phyloP scores from a whole-genome alignment of 139 green algal genomes.

The Microglena sp. region DNA sequence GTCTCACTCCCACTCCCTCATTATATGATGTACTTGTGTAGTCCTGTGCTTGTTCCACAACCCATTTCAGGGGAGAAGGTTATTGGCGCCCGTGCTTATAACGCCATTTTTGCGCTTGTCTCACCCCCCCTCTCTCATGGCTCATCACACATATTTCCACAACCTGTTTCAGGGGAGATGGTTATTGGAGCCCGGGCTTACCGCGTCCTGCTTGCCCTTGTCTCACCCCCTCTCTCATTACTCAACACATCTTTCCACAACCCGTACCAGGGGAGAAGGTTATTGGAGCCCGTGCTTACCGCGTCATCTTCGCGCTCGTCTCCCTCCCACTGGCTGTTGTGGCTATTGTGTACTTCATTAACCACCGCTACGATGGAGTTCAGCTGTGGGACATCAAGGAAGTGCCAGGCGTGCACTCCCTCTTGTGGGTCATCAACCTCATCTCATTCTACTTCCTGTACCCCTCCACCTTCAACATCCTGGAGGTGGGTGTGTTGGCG shows the following conservation, averaged over 20 bases:
- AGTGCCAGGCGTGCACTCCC: conserved; percentile 67
- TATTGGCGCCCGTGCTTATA: no score
- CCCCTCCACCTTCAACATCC: conserved; percentile 98
- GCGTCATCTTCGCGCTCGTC: conserved; percentile 84
- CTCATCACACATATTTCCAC: no score
- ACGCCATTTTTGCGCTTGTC: no score
- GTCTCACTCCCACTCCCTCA: conserved; percentile 79
- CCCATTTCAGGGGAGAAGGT: no score
- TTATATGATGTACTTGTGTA: no score
- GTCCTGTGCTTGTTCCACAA: no score
- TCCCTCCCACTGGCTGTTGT: conserved; percentile 78
- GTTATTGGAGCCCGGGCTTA: conserved; percentile 79
- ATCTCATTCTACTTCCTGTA: conserved; percentile 99
- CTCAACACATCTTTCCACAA: no score
- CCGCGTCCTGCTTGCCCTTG: conserved; percentile 82
- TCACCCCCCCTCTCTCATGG: no score
- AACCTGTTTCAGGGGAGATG: no score
- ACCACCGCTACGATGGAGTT: conserved; percentile 53
- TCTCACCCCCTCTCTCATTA: conserved; percentile 77
- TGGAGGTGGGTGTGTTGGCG: conserved; percentile 55
- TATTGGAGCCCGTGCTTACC: conserved; percentile 80
- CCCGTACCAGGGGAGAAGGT: conserved; percentile 79
- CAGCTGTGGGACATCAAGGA: conserved; percentile 77
- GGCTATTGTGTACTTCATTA: conserved; percentile 95
- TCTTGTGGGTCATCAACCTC: conserved; percentile 83